Evolutionary conservation across 129 eudicot genomes (phyloP), one percentile per base, ranked within the genome.

Genomic region (Chrysanthemum seticuspe): DNA sequence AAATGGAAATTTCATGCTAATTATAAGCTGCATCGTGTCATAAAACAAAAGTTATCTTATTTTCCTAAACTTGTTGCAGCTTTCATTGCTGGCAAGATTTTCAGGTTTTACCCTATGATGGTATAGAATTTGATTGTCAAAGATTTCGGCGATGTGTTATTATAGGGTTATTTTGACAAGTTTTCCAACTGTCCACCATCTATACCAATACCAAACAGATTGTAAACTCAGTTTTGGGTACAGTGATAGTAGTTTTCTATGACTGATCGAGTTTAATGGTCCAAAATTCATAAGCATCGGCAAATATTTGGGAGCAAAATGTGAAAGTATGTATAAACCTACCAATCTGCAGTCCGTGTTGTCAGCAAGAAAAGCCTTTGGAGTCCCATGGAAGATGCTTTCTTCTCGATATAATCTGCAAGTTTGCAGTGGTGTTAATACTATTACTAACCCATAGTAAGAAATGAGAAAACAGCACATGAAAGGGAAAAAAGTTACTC

Each of bases 311-410:
- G 23, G 9, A 13, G 61, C 11, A 60, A 68, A 56, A 44, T 19
- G 29, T 67, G 13, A 3, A 55, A 21, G 62, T 54, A 72, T 36
- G 29, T 55, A 72, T 36, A 52, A 55, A 60, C 54, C 3, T 85
- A 92, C 98, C 98, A 94, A 76, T 94, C 98, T 54, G 96, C 98
- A 3, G 98, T 90, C 63, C 98, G 91, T 2, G 98, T 90, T 68
- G 98, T 94, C 65, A 90, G 89, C 72, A 94, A 83, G 70, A 94
- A 94, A 66, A 94, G 97, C 85, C 64, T 84, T 72, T 83, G 83
- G 51, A 94, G 74, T 74, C 96, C 98, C 25, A 86, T 84, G 3
- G 91, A 81, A 63, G 97, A 90, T 48, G 98, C 93, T 82, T 90
- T 94, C 83, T 87, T 88, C 84, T 94, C 98, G 14, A 90, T 84